These are phyloP conservation scores for Sesbania bispinosa DNA, from an alignment of 306 rosid species.

Conservation along the genomic window DNA sequence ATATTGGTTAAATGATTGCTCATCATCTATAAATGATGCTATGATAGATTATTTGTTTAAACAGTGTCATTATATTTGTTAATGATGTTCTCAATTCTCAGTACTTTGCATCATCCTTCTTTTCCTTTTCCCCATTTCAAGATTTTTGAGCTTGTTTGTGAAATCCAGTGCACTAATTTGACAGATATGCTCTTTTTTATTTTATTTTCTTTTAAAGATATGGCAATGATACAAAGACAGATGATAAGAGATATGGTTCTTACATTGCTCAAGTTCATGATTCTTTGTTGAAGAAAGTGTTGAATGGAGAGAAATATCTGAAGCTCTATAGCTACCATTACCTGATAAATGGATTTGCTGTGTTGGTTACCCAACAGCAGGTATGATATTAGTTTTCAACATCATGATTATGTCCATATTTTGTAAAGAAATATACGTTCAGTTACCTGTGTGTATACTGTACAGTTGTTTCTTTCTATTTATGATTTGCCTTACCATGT, in stretches of 20 bases:
- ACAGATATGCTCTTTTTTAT: not conserved
- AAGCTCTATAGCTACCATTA: constrained; percentile 95
- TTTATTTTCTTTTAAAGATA: constrained; percentile 10
- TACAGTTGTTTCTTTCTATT: not conserved
- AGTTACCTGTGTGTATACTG: not conserved
- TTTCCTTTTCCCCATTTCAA: not conserved
- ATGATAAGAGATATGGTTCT: constrained; percentile 51
- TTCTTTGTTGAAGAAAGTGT: constrained; percentile 74
- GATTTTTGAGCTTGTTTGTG: not conserved
- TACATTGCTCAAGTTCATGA: constrained; percentile 74
- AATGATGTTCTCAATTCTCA: constrained; percentile 14
- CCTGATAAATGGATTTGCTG: constrained; percentile 90
- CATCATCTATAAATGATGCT: constrained; percentile 5
- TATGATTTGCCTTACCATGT: constrained; percentile 12
- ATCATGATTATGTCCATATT: constrained; percentile 7
- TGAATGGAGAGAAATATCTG: constrained; percentile 88
- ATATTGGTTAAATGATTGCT: constrained; percentile 23
- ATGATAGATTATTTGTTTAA: not conserved
- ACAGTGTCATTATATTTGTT: not conserved
- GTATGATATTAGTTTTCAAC: constrained; percentile 37
- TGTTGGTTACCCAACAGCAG: constrained; percentile 80
- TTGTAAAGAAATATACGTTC: not conserved
- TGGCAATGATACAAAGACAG: constrained; percentile 54
- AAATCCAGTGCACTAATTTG: constrained; percentile 12
- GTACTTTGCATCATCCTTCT: not conserved